phyloP scores from a whole-genome alignment of 23 red algal genomes.

The Chondrus crispus region DNA sequence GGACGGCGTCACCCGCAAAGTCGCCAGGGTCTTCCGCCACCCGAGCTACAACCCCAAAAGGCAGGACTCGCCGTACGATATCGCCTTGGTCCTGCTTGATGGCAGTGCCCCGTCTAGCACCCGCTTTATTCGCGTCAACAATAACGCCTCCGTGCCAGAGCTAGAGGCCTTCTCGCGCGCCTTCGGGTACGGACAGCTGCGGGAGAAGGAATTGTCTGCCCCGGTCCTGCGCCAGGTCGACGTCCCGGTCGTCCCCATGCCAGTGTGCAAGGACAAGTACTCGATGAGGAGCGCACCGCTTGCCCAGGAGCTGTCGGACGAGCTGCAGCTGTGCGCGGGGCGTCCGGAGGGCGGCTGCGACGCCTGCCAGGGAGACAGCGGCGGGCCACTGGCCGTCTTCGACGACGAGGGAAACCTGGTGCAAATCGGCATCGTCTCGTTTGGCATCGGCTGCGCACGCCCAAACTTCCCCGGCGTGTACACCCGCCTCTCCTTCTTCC shows the following conservation, averaged over 20 bases:
- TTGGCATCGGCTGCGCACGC: conserved; percentile 64
- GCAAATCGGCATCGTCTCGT: conserved; percentile 58
- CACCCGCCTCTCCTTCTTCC: conserved; percentile 38
- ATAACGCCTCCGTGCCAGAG: background rate
- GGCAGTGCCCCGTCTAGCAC: background rate
- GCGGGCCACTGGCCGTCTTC: conserved; percentile 41
- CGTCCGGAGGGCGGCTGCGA: conserved; percentile 47
- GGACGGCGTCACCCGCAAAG: background rate
- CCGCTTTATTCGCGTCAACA: conserved; percentile 20
- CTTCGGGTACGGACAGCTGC: conserved; percentile 50
- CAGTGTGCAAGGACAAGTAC: conserved; percentile 1
- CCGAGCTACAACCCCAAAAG: background rate
- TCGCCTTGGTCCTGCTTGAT: conserved; percentile 21
- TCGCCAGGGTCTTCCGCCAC: conserved; percentile 27
- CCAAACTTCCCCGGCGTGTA: conserved; percentile 53
- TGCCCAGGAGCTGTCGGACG: background rate
- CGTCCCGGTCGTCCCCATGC: conserved; percentile 48
- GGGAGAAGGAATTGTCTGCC: no score
- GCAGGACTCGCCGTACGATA: conserved; percentile 28
- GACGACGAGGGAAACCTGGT: conserved; percentile 37
- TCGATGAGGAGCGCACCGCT: background rate
- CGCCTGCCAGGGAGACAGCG: conserved; percentile 61
- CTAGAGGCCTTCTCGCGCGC: background rate
- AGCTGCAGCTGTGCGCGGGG: conserved; percentile 56
- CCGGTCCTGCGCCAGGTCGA: conserved; percentile 6